These are phyloP conservation scores for Tylopilus plumbeoviolaceoides DNA, from an alignment of 768 basidiomycete genomes.

Conservation along the genomic window DNA sequence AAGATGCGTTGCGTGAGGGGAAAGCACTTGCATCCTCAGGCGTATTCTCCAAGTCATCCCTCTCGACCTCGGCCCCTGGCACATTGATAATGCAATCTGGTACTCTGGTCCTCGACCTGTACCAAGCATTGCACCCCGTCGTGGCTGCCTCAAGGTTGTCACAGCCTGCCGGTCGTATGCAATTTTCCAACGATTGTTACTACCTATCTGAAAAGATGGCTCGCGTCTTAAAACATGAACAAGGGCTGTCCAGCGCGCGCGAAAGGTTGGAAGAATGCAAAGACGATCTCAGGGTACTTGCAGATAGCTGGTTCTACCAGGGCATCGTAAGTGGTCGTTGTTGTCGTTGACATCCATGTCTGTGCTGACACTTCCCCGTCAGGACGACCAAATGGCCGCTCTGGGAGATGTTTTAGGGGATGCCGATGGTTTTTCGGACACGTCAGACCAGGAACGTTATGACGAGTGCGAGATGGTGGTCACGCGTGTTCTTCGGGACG, in stretches of 20 bases:
- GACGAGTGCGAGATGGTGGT: constrained; percentile 73
- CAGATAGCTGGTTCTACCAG: constrained; percentile 69
- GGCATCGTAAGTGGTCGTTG: constrained; percentile 51
- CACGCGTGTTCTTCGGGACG: constrained; percentile 55
- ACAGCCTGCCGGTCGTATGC: constrained; percentile 56
- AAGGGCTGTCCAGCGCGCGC: constrained; percentile 30
- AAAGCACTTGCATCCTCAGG: constrained; percentile 55
- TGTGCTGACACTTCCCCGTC: neutral
- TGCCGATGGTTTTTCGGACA: constrained; percentile 65
- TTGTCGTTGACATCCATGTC: neutral
- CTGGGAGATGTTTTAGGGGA: constrained; percentile 44
- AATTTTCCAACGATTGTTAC: constrained; percentile 77
- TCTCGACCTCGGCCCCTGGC: constrained; percentile 41
- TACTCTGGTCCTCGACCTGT: constrained; percentile 69
- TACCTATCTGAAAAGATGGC: constrained; percentile 56
- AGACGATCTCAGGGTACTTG: constrained; percentile 48
- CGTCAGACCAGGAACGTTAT: constrained; percentile 67
- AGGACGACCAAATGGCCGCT: constrained; percentile 23
- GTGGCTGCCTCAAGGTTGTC: constrained; percentile 46
- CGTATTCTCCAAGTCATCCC: constrained; percentile 39
- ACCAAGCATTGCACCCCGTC: constrained; percentile 74
- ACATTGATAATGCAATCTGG: constrained; percentile 57
- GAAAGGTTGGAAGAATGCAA: constrained; percentile 51
- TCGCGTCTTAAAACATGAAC: constrained; percentile 25
- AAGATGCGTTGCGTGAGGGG: constrained; percentile 64